Conservation (phyloP, 495 filamentous ascomycete genomes). For the Daldinia bambusicola region DNA sequence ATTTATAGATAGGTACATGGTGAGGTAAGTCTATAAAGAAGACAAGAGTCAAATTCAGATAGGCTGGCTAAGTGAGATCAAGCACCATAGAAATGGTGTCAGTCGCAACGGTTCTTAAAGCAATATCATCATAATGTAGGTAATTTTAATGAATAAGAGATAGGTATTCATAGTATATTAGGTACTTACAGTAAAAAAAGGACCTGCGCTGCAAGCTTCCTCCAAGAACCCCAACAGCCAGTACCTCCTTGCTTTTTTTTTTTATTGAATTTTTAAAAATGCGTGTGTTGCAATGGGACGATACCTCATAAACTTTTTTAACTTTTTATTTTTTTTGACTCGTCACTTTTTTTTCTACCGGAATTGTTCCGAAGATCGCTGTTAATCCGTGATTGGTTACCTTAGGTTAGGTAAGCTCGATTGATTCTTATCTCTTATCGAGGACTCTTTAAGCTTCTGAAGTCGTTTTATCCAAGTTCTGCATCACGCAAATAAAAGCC, state of each 20-base stretch:
- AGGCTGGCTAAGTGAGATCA: conserved; percentile 67
- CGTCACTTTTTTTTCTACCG: conserved; percentile 17
- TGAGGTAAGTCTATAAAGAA: background rate
- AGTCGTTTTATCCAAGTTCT: conserved; percentile 17
- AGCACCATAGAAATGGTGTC: conserved; percentile 68
- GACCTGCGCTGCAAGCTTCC: conserved; percentile 2
- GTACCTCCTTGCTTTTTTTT: background rate
- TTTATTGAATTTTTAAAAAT: background rate
- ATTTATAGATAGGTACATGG: background rate
- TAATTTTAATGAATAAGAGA: background rate
- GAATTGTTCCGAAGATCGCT: conserved; percentile 11
- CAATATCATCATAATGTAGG: conserved; percentile 56
- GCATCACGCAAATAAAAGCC: conserved; percentile 27
- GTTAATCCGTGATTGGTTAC: conserved; percentile 36
- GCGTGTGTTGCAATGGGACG: background rate
- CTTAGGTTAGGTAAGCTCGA: conserved; percentile 19
- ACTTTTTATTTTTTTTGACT: background rate
- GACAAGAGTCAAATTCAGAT: conserved; percentile 56
- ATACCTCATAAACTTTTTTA: background rate
- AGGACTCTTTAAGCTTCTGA: conserved; percentile 12
- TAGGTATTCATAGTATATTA: background rate
- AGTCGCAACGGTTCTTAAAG: conserved; percentile 94
- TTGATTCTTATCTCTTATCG: conserved; percentile 12
- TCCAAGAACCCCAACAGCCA: background rate
- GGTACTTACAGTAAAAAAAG: conserved; percentile 19